Evolutionary conservation across 345 rosid genomes (phyloP), one percentile per base, ranked within the genome.

Genomic region (Triadica sebifera): DNA sequence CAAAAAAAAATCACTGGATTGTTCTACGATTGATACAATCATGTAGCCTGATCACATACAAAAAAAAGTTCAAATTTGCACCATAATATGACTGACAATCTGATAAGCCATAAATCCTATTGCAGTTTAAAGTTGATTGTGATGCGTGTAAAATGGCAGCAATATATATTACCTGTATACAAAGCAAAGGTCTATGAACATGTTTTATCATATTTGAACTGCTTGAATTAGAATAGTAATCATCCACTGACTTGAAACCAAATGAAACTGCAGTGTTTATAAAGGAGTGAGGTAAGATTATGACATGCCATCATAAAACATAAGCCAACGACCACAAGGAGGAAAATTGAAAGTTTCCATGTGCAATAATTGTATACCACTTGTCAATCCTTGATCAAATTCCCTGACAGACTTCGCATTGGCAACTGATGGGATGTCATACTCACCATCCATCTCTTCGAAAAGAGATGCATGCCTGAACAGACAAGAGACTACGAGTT

Each of bases 191-290:
- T 7, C 69, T 84, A 7, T 65, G 63, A 12, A 94, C 88, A 60
- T 87, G 72, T 79, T 92, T 90, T 72, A 94, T 84, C 38, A 81
- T 60, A 73, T 88, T 86, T n/a, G 92, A 90, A 83, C 98, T 94
- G 85, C 93, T 87, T 37, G 97, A 94, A 75, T 86, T 85, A 69
- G 87, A 85, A 74, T 94, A 94, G 81, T 94, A 92, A 9, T 94
- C 98, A 83, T 92, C 96, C 55, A 87, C 98, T 0, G 97, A 87
- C 75, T 89, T 92, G 89, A 94, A 94, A 74, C 98, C 96, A 83
- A 92, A 94, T 29, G 96, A 92, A 29, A 94, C 98, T 92, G 93
- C 85, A 69, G 41, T 77, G 60, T 55, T 53, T 20, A 68, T 20
- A 64, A 74, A 43, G 29, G 19, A 57, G 50, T 11, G 37, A 12